Base-by-base conservation (phyloP, 140 eudicot genomes). In the Ambrosia hybrid region DNA sequence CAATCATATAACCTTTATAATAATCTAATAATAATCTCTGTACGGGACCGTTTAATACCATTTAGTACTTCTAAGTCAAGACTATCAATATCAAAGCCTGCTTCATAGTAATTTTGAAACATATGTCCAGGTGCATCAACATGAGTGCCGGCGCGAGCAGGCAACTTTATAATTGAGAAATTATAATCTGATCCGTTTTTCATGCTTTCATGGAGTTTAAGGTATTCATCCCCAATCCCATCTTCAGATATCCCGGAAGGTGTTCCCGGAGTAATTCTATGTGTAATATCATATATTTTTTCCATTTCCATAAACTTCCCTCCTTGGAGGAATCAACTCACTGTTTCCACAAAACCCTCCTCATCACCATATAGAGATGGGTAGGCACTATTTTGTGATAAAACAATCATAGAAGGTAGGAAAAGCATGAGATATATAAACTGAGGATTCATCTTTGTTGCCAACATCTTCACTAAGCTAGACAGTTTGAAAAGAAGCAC, bases 71-170 rank as follows among this genome's bases (percentile, higher is more conserved):
- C 85, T 57, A 90, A 84, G 79, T 91, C 95, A 49, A 91, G 92
- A 68, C 83, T 77, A 76, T 91, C 97, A 30, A 88, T 79, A 78
- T 88, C 97, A 82, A 65, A 91, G 57, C 97, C 97, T 72, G 79
- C 87, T 73, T 91, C 89, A 70, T 58, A 91, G 77, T 88, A 88
- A 21, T 84, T 67, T 36, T 89, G 89, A 75, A 13, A 81, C 80
- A 86, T 36, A 77, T 88, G 97, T 30, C 97, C 96, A 9, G 97
- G 96, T 15, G 97, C 96, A 86, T 91, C 97, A 11, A 91, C 97
- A 86, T 91, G 96, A 15, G 96, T 91, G 26, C 97, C 97, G 34
- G 89, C 33, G 72, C 88, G 97, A 78, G 82, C 86, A 51, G 84
- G 83, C 11, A 88, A 65, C 85, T 81, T 91, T 82, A 91, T 79